Percentiles rank a stretch among this genome's conserved stretches.
These are phyloP conservation scores for Ogataea minuta DNA, from an alignment of 805 yeast genomes.

Conservation along the genomic window DNA sequence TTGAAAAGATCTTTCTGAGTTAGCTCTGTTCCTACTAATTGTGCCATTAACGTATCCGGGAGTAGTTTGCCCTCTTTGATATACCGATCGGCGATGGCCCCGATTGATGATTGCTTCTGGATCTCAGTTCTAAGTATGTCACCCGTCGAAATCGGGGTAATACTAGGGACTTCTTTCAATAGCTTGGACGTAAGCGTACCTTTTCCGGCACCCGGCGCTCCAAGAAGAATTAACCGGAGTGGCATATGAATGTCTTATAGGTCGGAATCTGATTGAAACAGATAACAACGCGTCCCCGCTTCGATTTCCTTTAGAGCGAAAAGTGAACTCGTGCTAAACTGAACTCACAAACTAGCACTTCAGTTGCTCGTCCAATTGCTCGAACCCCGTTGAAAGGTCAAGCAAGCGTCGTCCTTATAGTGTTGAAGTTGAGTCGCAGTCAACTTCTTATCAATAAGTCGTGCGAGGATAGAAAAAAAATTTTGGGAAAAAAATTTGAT, in stretches of 20 bases:
- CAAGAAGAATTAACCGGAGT: constrained; percentile 68
- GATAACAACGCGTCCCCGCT: too few relatives aligned
- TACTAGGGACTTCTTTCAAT: constrained; percentile 47
- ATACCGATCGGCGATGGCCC: constrained; percentile 51
- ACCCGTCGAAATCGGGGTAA: constrained; percentile 75
- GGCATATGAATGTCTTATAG: constrained; percentile 35
- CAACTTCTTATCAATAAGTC: constrained; percentile 7
- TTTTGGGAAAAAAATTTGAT: constrained; percentile 9
- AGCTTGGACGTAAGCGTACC: constrained; percentile 82
- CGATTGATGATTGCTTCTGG: constrained; percentile 49
- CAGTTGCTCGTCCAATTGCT: too few relatives aligned
- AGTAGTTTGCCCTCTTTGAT: constrained; percentile 66
- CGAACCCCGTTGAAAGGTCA: too few relatives aligned
- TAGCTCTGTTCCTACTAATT: constrained; percentile 53
- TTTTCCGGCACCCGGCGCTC: constrained; percentile 96
- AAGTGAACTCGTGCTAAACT: too few relatives aligned
- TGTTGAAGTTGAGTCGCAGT: neutral
- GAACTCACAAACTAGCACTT: too few relatives aligned
- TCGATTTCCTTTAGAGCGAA: too few relatives aligned
- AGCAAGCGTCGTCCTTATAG: constrained; percentile 4
- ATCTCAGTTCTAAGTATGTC: constrained; percentile 76
- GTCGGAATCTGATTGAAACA: too few relatives aligned
- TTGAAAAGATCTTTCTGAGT: constrained; percentile 41
- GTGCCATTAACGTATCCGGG: constrained; percentile 70
- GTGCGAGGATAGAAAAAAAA: constrained; percentile 10